A percentile compares a stretch with the other conserved stretches of the same genome.
Conservation (phyloP, 225 moss, liverwort and hornwort genomes). For the Pseudoscleropodium purum region DNA sequence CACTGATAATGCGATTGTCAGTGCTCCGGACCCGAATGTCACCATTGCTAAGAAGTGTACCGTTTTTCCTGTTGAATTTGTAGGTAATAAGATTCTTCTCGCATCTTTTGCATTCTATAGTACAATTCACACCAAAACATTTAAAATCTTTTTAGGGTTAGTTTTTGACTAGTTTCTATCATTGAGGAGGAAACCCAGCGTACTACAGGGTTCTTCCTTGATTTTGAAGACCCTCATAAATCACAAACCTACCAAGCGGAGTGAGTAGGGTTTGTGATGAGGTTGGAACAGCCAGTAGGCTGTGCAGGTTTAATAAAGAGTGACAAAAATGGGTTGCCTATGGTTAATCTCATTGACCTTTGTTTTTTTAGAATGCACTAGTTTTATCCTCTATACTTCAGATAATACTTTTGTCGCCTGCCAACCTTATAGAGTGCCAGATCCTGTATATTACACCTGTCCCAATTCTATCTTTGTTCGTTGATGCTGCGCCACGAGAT, state of each 20-base stretch:
- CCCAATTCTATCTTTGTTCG: not conserved
- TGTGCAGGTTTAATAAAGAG: not conserved
- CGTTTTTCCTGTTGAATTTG: constrained; percentile 95
- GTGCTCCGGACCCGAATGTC: constrained; percentile 86
- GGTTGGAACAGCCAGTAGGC: not conserved
- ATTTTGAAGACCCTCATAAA: not conserved
- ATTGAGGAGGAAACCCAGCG: not conserved
- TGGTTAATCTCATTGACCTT: not conserved
- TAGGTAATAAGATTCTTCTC: constrained; percentile 42
- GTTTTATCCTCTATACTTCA: not conserved
- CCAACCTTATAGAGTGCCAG: not conserved
- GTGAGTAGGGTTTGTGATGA: not conserved
- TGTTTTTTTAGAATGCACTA: too few relatives aligned
- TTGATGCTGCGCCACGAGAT: not conserved
- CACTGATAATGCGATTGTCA: constrained; percentile 73
- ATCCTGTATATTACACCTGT: not conserved
- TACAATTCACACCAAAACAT: not conserved
- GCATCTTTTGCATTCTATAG: not conserved
- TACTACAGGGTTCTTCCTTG: not conserved
- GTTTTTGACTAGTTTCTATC: not conserved
- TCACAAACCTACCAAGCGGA: not conserved
- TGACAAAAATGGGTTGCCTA: not conserved
- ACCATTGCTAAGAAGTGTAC: constrained; percentile 88
- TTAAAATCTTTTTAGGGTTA: not conserved
- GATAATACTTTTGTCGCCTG: not conserved